Evolutionary conservation across 164 flowering plant species (phyloP).

Genomic region (Santalum album): DNA sequence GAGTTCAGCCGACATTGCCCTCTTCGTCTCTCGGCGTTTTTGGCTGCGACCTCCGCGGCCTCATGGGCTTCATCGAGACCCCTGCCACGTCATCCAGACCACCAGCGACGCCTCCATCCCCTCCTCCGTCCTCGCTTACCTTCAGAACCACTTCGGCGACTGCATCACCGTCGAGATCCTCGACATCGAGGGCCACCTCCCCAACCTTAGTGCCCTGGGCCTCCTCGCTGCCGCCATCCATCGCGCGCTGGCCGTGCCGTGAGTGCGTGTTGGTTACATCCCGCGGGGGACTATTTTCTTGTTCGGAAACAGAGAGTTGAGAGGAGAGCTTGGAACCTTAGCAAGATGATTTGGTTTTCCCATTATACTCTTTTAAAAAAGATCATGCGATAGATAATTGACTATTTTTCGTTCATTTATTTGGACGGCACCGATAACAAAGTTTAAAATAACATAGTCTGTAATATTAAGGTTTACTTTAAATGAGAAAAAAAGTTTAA

Average conservation of each 20-base stretch:
- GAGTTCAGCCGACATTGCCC: constrained; percentile 88
- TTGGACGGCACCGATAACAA: too few species aligned
- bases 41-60: constrained; percentile 60
- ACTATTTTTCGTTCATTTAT: too few species aligned
- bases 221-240: constrained; percentile 47
- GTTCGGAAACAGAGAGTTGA: too few species aligned
- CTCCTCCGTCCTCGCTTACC: constrained; percentile 55
- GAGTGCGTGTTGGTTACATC: too few species aligned
- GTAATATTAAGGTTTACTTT: too few species aligned
- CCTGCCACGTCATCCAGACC: constrained; percentile 81
- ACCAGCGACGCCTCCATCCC: constrained; percentile 81
- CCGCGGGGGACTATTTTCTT: too few species aligned
- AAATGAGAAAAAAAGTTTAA: too few species aligned
- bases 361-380: too few species aligned
- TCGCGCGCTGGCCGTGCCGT: constrained; percentile 37
- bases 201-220: constrained; percentile 79
- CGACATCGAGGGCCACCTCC: constrained; percentile 80
- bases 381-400: too few species aligned
- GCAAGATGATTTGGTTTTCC: too few species aligned
- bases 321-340: too few species aligned
- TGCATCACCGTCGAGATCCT: constrained; percentile 57
- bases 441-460: too few species aligned
- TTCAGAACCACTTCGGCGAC: constrained; percentile 69
- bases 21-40: constrained; percentile 65
- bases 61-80: constrained; percentile 59